A percentile compares a stretch with the other conserved stretches of the same genome.
Conservation (phyloP, 768 basidiomycete genomes). For the Cystofilobasidium macerans region DNA sequence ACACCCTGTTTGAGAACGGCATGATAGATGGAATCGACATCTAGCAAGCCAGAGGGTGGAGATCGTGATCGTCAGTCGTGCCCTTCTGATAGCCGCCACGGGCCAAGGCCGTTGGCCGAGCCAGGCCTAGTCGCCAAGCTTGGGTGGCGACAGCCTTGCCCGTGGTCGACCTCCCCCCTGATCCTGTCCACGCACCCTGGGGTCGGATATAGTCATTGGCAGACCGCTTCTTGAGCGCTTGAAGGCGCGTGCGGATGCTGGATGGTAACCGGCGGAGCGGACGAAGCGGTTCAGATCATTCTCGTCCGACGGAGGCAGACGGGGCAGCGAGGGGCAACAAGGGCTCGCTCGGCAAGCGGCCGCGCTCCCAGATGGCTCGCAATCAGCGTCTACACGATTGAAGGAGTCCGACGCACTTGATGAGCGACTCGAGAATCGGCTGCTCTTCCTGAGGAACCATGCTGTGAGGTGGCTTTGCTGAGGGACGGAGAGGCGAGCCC, state of each 20-base stretch:
- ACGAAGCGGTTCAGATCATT: slow-evolving; percentile 23
- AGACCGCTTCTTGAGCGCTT: slow-evolving; percentile 73
- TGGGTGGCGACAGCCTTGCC: too few relatives aligned
- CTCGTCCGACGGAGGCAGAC: slow-evolving; percentile 26
- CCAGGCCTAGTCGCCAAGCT: too few relatives aligned
- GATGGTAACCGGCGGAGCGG: slow-evolving; percentile 24
- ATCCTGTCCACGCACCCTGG: slow-evolving; percentile 85
- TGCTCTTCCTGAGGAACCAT: slow-evolving; percentile 50
- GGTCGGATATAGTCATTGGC: slow-evolving; percentile 76
- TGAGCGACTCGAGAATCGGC: slow-evolving; percentile 85
- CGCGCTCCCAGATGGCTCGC: too few relatives aligned
- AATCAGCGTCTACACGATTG: too few relatives aligned
- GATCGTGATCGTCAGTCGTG: background rate
- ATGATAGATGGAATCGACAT: slow-evolving; percentile 55
- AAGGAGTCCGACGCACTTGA: slow-evolving; percentile 54
- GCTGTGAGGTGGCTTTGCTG: background rate
- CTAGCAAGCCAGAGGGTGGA: background rate
- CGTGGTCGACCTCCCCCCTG: too few relatives aligned
- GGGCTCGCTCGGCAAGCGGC: slow-evolving; percentile 7
- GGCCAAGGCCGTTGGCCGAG: background rate
- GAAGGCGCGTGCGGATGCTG: slow-evolving; percentile 54
- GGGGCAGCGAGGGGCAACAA: slow-evolving; percentile 20
- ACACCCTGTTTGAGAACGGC: slow-evolving; percentile 84
- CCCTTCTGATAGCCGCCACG: background rate
- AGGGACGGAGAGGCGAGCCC: background rate